phyloP scores from a whole-genome alignment of 768 basidiomycete genomes.

The Gloeophyllum trabeum region DNA sequence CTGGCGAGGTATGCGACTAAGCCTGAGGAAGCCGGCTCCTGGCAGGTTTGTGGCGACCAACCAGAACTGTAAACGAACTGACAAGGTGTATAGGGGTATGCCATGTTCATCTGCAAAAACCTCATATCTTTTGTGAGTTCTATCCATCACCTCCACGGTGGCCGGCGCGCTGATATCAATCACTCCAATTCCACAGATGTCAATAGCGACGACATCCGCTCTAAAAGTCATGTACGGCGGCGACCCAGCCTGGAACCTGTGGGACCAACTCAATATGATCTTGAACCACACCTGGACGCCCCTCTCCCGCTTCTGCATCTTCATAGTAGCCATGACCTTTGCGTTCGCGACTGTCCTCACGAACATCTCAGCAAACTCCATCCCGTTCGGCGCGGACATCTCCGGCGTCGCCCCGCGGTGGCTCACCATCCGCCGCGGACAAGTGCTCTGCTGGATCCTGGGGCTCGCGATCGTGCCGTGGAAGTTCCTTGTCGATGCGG shows the following conservation, averaged over 20 bases:
- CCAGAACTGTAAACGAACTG: too few species aligned
- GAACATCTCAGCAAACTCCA: not conserved
- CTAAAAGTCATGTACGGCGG: not conserved
- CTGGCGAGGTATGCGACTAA: not conserved
- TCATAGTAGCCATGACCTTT: constrained; percentile 7
- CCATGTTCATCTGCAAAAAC: not conserved
- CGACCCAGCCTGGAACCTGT: not conserved
- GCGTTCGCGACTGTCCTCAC: not conserved
- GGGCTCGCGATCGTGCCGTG: constrained; percentile 15
- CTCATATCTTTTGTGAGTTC: not conserved
- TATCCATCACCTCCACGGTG: not conserved
- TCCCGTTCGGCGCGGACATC: constrained; percentile 7
- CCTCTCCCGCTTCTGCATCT: constrained; percentile 10
- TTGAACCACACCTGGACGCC: constrained; percentile 11
- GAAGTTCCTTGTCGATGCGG: constrained; percentile 9
- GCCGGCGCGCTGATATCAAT: not conserved
- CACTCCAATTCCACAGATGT: not conserved
- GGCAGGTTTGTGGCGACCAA: not conserved
- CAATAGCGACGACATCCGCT: constrained; percentile 1
- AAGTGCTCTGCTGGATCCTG: constrained; percentile 11
- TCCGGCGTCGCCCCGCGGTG: constrained; percentile 12
- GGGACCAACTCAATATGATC: constrained; percentile 13
- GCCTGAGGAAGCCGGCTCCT: not conserved
- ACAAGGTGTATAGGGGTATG: not conserved
- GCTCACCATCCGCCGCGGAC: constrained; percentile 14